These are phyloP conservation scores for Pleurotus ostreatus DNA, from an alignment of 768 basidiomycete species.

Conservation along the genomic window DNA sequence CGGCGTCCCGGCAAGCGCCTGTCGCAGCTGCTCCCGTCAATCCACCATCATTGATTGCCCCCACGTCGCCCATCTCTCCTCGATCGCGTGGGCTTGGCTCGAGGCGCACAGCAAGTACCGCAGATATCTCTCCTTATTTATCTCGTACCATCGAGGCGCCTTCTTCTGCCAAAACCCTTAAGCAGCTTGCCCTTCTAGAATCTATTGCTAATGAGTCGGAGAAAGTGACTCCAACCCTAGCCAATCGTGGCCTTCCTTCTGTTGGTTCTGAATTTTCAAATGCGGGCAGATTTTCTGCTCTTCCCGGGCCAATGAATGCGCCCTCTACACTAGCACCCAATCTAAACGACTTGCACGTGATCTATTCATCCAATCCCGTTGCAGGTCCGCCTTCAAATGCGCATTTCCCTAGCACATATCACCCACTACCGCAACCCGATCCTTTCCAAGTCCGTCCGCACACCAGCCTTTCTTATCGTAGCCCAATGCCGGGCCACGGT, in stretches of 20 bases:
- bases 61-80: constrained; percentile 20
- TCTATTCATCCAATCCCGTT: constrained; percentile 28
- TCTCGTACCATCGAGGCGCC: constrained; percentile 50
- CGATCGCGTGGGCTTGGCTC: constrained; percentile 18
- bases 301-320: constrained; percentile 9
- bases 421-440: background rate
- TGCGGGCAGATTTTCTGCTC: background rate
- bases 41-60: constrained; percentile 10
- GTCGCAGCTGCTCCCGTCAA: constrained; percentile 1
- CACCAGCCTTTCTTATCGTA: constrained; percentile 42
- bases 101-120: constrained; percentile 43
- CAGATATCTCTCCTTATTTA: constrained; percentile 71
- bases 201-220: constrained; percentile 72
- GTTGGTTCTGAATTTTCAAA: background rate
- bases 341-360: constrained; percentile 20
- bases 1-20: background rate
- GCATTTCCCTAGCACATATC: background rate
- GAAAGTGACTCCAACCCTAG: constrained; percentile 44
- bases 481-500: constrained; percentile 5
- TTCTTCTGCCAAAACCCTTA: constrained; percentile 57
- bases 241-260: constrained; percentile 12
- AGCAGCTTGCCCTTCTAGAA: constrained; percentile 69
- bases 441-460: constrained; percentile 44
- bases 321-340: constrained; percentile 21
- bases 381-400: background rate